Conservation (phyloP, 2,329 filamentous ascomycete species). For the Huntiella moniliformis region DNA sequence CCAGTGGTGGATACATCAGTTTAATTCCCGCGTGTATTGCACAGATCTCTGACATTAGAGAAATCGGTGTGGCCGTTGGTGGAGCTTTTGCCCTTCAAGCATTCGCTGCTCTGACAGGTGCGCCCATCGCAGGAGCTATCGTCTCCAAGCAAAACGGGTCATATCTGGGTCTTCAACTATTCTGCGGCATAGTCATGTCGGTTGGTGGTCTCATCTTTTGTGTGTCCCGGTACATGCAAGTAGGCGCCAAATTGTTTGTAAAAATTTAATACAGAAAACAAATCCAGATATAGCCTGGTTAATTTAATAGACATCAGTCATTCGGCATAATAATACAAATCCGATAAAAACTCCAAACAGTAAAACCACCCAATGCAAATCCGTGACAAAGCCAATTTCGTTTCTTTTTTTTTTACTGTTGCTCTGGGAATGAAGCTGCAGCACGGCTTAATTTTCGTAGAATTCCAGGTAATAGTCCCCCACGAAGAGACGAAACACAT, state of each 20-base stretch:
- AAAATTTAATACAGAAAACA: constrained; percentile 17
- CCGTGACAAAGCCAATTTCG: background rate
- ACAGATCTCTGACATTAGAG: constrained; percentile 49
- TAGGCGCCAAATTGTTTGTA: constrained; percentile 17
- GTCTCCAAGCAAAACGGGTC: constrained; percentile 30
- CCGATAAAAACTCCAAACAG: too few species aligned
- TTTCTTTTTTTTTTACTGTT: constrained; percentile 3
- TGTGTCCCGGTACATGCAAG: constrained; percentile 19
- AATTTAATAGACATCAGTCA: background rate
- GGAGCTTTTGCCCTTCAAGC: constrained; percentile 41
- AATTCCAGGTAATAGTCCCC: constrained; percentile 20
- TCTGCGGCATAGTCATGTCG: constrained; percentile 36
- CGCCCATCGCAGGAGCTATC: constrained; percentile 48
- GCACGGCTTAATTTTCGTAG: constrained; percentile 20
- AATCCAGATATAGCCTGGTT: background rate
- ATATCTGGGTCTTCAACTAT: constrained; percentile 44
- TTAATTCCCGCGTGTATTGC: constrained; percentile 45
- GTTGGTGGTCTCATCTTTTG: constrained; percentile 16
- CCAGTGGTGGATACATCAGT: constrained; percentile 45
- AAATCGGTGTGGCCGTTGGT: constrained; percentile 52
- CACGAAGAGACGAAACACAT: constrained; percentile 19
- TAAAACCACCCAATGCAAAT: background rate
- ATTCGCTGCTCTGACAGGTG: constrained; percentile 46
- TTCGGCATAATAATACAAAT: background rate
- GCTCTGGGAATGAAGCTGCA: constrained; percentile 19